phyloP scores from a whole-genome alignment of 1,284 basidiomycete genomes.

The Veloboletus limbatus region DNA sequence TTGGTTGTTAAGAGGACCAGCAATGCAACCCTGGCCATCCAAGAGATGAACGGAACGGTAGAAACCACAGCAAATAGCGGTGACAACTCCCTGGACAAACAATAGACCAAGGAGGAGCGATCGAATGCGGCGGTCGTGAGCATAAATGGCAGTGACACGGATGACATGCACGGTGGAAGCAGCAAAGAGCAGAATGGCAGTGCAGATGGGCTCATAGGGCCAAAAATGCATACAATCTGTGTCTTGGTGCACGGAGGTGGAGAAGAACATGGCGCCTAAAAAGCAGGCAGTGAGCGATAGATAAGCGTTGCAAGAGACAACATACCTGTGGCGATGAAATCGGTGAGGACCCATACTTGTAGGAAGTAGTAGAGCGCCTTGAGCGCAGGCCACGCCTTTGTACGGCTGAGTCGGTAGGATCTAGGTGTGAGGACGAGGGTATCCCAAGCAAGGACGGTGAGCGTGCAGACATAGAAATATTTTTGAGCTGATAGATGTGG shows the following conservation, averaged over 20 bases:
- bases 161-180: constrained; percentile 43
- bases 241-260: constrained; percentile 58
- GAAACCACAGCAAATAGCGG: constrained; percentile 70
- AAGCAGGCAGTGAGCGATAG: constrained; percentile 7
- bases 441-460: constrained; percentile 84
- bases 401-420: constrained; percentile 66
- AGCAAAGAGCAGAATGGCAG: constrained; percentile 69
- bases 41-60: constrained; percentile 68
- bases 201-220: constrained; percentile 80
- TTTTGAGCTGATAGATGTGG: constrained; percentile 79
- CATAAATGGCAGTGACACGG: constrained; percentile 58
- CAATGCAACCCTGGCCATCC: constrained; percentile 76
- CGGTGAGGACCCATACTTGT: constrained; percentile 69
- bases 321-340: constrained; percentile 73
- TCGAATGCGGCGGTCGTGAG: constrained; percentile 55
- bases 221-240: constrained; percentile 64
- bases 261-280: constrained; percentile 76
- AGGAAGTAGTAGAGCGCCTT: constrained; percentile 74
- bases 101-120: constrained; percentile 55
- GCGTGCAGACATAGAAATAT: constrained; percentile 81
- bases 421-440: constrained; percentile 76
- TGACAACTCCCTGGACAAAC: constrained; percentile 63
- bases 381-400: constrained; percentile 70
- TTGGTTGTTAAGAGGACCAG: constrained; percentile 61
- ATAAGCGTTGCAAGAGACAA: constrained; percentile 6